Conservation (phyloP, 257 asterid species). For the Primulina tabacum region DNA sequence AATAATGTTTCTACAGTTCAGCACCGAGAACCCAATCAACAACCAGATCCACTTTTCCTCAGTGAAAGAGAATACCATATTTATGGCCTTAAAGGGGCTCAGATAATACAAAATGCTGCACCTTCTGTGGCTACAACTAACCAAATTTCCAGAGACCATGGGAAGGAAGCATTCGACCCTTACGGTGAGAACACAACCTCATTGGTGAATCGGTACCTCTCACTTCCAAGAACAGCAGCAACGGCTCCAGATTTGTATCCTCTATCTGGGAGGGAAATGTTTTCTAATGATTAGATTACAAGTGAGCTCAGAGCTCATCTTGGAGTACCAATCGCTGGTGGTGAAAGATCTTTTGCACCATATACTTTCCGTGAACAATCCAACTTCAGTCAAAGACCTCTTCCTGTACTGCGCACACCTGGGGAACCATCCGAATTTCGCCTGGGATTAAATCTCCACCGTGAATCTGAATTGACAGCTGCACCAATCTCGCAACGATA, state of each 20-base stretch:
- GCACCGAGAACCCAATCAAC: slow-evolving; percentile 33
- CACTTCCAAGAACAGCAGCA: slow-evolving; percentile 34
- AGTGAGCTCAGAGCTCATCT: slow-evolving; percentile 26
- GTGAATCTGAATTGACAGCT: slow-evolving; percentile 28
- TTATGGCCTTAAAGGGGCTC: slow-evolving; percentile 54
- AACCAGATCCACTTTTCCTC: slow-evolving; percentile 34
- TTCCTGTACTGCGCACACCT: slow-evolving; percentile 27
- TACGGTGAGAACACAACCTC: slow-evolving; percentile 61
- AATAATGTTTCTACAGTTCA: slow-evolving; percentile 28
- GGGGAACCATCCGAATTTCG: slow-evolving; percentile 30
- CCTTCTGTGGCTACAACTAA: slow-evolving; percentile 25
- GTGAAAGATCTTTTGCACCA: slow-evolving; percentile 31
- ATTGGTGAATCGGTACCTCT: slow-evolving; percentile 62
- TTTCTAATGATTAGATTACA: slow-evolving; percentile 26
- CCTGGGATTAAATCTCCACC: slow-evolving; percentile 28
- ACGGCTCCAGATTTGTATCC: slow-evolving; percentile 35
- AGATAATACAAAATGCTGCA: slow-evolving; percentile 25
- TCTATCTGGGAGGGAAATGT: slow-evolving; percentile 29
- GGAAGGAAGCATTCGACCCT: slow-evolving; percentile 34
- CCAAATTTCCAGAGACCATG: slow-evolving; percentile 21
- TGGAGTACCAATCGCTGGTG: slow-evolving; percentile 27
- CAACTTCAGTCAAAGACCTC: slow-evolving; percentile 26
- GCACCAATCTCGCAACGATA: slow-evolving; percentile 57
- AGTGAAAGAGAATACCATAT: slow-evolving; percentile 54
- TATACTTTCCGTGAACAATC: slow-evolving; percentile 29